Base-by-base conservation (phyloP, 2,329 filamentous ascomycete species). In the Pyricularia pennisetigena region DNA sequence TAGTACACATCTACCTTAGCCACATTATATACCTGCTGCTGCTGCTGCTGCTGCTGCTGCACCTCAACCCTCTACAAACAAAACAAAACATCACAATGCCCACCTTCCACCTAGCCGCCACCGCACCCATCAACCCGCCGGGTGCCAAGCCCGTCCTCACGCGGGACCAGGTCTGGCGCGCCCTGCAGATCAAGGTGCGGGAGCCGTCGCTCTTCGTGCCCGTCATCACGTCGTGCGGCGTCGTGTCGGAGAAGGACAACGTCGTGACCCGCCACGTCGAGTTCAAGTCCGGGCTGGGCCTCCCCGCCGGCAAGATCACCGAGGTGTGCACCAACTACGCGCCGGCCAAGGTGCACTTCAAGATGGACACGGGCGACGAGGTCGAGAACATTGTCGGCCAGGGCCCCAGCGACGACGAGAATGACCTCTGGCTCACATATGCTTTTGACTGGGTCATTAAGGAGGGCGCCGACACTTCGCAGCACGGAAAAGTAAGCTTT, bases 161-260 rank as follows among this genome's bases (percentile, higher is more conserved):
- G 1, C 72, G 72, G 57, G 26, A 71, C 0, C 78, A 80, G 65
- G 70, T 78, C 68, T 80, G 78, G 77, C 71, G 74, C 1, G 78
- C 77, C 1, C 74, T 80, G 7, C 70, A 76, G 72, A 73, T 75
- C 70, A 79, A 80, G 68, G 76, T 77, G n/a, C 73, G 72, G 1
- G 71, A 69, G 4, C 75, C 78, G 3, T 70, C 78, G 10, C 77
- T 79, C 57, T 80, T 80, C 35, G 76, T 80, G 14, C 74, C 78
- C 0, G 74, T 75, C n/a, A 79, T 80, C 65, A 69, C 71, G 1
- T 67, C 69, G 8, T 78, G 77, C 71, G 68, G 74, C 54, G 73
- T 80, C 3, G 30, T 78, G 2, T 71, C 72, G 5, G 76, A 78
- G 57, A 72, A 74, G 12, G 72, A 72, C 0, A 67, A 70, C n/a